Percentiles rank a stretch among this genome's conserved stretches.
phyloP scores from a whole-genome alignment of 257 asterid genomes.

The Primulina huaijiensis region DNA sequence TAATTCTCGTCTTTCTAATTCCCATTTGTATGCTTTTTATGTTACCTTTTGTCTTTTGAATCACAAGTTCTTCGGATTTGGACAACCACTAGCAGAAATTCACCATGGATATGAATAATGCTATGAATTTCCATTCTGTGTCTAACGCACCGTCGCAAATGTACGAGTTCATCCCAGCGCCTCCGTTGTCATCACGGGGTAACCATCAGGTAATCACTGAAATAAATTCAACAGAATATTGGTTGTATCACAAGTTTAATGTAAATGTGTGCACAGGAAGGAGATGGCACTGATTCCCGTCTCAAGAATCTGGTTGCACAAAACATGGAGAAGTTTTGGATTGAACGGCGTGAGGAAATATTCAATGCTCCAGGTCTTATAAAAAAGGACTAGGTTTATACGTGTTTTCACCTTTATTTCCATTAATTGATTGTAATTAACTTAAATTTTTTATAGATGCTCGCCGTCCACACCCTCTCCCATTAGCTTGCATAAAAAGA shows the following conservation, averaged over 20 bases:
- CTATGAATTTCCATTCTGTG: slow-evolving; percentile 12
- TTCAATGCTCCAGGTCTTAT: slow-evolving; percentile 21
- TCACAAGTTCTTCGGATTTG: neutral
- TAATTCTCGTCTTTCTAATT: slow-evolving; percentile 2
- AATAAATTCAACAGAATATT: neutral
- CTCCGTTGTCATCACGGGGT: neutral
- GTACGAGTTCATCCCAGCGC: slow-evolving; percentile 24
- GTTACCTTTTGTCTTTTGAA: too few relatives aligned
- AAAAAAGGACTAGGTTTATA: neutral
- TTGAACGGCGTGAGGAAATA: slow-evolving; percentile 28
- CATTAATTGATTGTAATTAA: neutral
- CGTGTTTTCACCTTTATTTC: neutral
- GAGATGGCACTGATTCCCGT: slow-evolving; percentile 9
- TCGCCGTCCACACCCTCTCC: slow-evolving; percentile 26
- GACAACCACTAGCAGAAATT: slow-evolving; percentile 3
- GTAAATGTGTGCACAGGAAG: slow-evolving; percentile 1
- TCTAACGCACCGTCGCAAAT: slow-evolving; percentile 15
- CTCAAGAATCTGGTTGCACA: slow-evolving; percentile 21
- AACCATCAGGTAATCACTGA: slow-evolving; percentile 28
- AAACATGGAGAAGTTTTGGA: slow-evolving; percentile 35
- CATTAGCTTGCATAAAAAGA: slow-evolving; percentile 41
- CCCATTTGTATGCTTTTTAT: neutral
- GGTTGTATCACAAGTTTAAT: neutral
- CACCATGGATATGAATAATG: slow-evolving; percentile 17
- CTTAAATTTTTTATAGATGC: slow-evolving; percentile 25